phyloP scores from a whole-genome alignment of 345 rosid genomes.

The Alliaria petiolata region DNA sequence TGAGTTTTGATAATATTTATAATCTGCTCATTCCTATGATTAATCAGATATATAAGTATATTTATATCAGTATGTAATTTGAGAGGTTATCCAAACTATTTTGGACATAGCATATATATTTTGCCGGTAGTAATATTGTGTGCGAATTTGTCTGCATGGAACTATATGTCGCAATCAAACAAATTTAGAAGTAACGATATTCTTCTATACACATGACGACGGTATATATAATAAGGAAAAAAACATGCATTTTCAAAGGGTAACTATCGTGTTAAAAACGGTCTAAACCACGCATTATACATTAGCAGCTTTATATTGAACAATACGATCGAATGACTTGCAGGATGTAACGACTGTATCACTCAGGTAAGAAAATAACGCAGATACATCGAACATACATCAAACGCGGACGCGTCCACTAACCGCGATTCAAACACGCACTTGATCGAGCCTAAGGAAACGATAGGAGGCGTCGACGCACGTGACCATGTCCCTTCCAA shows the following conservation, averaged over 20 bases:
- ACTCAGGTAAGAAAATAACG: background rate
- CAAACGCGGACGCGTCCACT: conserved; percentile 20
- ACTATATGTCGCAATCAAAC: conserved; percentile 16
- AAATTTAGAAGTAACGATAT: background rate
- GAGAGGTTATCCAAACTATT: background rate
- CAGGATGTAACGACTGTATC: conserved; percentile 1
- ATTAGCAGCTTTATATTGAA: conserved; percentile 7
- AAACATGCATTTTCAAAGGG: background rate
- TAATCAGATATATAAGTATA: background rate
- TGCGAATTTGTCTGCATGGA: background rate
- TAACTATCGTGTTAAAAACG: background rate
- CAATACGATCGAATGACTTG: conserved; percentile 10
- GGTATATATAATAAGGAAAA: background rate
- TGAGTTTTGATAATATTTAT: background rate
- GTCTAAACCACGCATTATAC: conserved; percentile 19
- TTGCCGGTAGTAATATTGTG: background rate
- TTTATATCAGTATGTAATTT: background rate
- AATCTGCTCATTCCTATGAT: background rate
- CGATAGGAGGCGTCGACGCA: conserved; percentile 20
- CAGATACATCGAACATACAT: conserved; percentile 22
- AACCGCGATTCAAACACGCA: conserved; percentile 31
- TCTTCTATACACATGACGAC: background rate
- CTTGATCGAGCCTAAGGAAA: conserved; percentile 14
- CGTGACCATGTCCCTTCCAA: conserved; percentile 24
- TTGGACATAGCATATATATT: background rate